These are phyloP conservation scores for Mucor racemosus DNA, from an alignment of 371 early-diverging fungal species.

Conservation along the genomic window DNA sequence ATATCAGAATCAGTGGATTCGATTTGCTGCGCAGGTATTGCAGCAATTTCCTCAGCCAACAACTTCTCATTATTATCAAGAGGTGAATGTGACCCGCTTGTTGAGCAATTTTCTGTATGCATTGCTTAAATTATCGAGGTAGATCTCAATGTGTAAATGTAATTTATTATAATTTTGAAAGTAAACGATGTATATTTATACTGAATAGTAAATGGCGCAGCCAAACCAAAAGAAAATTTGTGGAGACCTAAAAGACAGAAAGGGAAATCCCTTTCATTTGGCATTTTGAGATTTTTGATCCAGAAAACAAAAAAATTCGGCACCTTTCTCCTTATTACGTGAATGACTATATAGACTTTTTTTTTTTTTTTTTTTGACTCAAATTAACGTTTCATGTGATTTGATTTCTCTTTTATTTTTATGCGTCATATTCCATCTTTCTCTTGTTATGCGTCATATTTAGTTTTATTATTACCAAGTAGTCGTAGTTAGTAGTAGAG, in stretches of 20 bases:
- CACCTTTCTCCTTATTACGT: not conserved
- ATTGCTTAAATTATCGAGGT: conserved; percentile 28
- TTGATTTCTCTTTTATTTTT: too few species aligned
- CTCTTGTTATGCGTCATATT: not conserved
- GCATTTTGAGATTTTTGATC: conserved; percentile 9
- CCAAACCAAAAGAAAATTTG: too few species aligned
- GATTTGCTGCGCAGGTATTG: conserved; percentile 21
- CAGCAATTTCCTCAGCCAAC: conserved; percentile 27
- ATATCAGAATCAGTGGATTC: conserved; percentile 11
- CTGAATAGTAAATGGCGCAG: too few species aligned
- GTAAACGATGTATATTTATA: too few species aligned
- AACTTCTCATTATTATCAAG: conserved; percentile 22
- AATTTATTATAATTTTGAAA: too few species aligned
- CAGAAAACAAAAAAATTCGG: conserved; percentile 13
- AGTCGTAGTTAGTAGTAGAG: conserved; percentile 21
- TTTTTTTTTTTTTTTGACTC: not conserved
- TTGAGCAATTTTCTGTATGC: conserved; percentile 12
- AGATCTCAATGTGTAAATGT: conserved; percentile 20
- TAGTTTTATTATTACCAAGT: not conserved
- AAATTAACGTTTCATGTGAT: not conserved
- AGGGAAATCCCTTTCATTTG: conserved; percentile 4
- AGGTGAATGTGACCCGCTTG: not conserved
- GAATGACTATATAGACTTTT: not conserved
- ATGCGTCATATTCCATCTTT: too few species aligned
- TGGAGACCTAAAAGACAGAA: not conserved